Percentiles rank a stretch among this genome's conserved stretches.
Evolutionary conservation across 192 early-diverging fungal species (phyloP).

Genomic region (Dimargaris xerosporica): DNA sequence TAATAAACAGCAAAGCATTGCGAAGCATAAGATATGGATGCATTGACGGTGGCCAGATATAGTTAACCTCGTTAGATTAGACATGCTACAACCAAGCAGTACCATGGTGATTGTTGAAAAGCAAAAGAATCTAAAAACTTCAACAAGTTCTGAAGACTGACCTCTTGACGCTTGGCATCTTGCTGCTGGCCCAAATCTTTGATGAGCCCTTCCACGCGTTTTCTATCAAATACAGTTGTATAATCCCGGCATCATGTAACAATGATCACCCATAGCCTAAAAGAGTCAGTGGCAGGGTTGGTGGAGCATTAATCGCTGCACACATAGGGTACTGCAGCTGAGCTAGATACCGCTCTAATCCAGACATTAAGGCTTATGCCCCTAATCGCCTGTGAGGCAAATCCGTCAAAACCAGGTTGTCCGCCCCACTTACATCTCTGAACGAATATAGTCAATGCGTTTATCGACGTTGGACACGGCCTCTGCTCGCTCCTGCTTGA

Average conservation of each 20-base stretch:
- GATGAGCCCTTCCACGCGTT: conserved; percentile 68
- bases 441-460: conserved; percentile 77
- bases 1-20: too few relatives aligned
- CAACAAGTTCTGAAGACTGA: too few relatives aligned
- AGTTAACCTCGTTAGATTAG: too few relatives aligned
- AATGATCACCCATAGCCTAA: neutral
- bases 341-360: neutral
- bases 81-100: too few relatives aligned
- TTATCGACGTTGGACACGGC: conserved; percentile 81
- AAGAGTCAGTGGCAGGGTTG: neutral
- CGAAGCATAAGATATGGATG: too few relatives aligned
- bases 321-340: neutral
- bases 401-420: neutral
- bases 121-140: too few relatives aligned
- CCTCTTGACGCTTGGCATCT: conserved; percentile 67
- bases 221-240: conserved; percentile 26
- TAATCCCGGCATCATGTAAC: neutral
- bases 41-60: too few relatives aligned
- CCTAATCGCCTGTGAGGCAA: neutral
- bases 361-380: neutral
- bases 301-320: neutral
- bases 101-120: too few relatives aligned
- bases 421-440: conserved; percentile 56
- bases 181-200: conserved; percentile 68
- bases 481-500: conserved; percentile 81